A percentile compares a stretch with the other conserved stretches of the same genome.
Evolutionary conservation across 306 rosid species (phyloP).

Genomic region (Prosopis cineraria): DNA sequence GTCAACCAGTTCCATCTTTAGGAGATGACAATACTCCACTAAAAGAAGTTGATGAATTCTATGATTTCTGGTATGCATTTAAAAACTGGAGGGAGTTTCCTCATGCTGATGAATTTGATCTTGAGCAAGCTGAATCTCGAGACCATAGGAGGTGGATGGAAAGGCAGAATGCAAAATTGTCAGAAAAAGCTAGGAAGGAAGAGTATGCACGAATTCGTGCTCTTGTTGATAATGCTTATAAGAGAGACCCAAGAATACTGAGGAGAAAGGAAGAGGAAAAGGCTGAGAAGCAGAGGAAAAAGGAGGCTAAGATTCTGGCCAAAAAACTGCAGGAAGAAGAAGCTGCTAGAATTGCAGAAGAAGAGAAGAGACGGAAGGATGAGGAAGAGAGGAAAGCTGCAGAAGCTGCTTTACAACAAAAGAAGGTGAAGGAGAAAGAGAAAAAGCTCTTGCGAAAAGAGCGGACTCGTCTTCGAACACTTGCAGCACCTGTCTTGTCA

Average conservation of each 20-base stretch:
- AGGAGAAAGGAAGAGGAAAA: constrained; percentile 85
- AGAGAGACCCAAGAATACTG: constrained; percentile 83
- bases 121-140: constrained; percentile 97
- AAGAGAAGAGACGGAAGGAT: constrained; percentile 70
- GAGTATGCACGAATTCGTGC: constrained; percentile 81
- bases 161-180: constrained; percentile 90
- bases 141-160: constrained; percentile 99
- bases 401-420: constrained; percentile 81
- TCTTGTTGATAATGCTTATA: constrained; percentile 93
- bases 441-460: constrained; percentile 96
- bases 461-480: constrained; percentile 76
- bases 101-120: constrained; percentile 92
- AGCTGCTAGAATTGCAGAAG: constrained; percentile 84
- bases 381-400: constrained; percentile 82
- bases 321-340: constrained; percentile 92
- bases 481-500: constrained; percentile 59
- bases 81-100: constrained; percentile 99
- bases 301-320: constrained; percentile 78
- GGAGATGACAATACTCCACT: constrained; percentile 82
- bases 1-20: constrained; percentile 71
- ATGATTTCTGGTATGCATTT: constrained; percentile 87
- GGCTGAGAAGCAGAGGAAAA: constrained; percentile 91
- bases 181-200: constrained; percentile 96
- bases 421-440: constrained; percentile 89
- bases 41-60: constrained; percentile 76